phyloP scores from a whole-genome alignment of 352 stramenopile species.

The Globisporangium canariense region DNA sequence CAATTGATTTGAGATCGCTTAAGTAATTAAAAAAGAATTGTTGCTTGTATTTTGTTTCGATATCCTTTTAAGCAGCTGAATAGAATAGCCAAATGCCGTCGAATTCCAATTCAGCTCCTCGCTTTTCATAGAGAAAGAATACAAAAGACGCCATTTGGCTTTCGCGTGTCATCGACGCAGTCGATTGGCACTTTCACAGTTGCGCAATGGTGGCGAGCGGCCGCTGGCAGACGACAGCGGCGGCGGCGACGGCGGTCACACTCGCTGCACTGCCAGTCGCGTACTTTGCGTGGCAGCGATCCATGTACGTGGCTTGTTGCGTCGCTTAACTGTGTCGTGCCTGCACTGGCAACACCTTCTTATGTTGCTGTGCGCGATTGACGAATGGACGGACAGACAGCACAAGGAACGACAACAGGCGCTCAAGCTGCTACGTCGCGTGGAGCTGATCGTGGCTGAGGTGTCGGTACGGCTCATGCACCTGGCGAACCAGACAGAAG shows the following conservation, averaged over 20 bases:
- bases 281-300: conserved; percentile 37
- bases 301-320: conserved; percentile 23
- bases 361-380: not conserved
- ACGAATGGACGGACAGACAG: conserved; percentile 21
- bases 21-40: too few species aligned
- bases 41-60: too few species aligned
- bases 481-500: conserved; percentile 61
- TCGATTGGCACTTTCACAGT: conserved; percentile 2
- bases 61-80: not conserved
- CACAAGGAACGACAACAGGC: conserved; percentile 37
- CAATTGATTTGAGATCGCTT: too few species aligned
- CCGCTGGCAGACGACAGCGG: conserved; percentile 22
- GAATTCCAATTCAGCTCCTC: too few species aligned
- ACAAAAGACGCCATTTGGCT: not conserved
- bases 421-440: conserved; percentile 65
- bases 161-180: conserved; percentile 8
- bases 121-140: not conserved
- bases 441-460: conserved; percentile 68
- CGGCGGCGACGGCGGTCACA: conserved; percentile 9
- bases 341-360: not conserved
- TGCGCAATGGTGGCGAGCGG: conserved; percentile 3
- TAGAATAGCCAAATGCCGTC: not conserved
- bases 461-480: conserved; percentile 64
- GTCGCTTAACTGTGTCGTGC: not conserved
- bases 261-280: conserved; percentile 36